Base-by-base conservation (phyloP, 257 asterid genomes). In the Anisodus acutangulus region DNA sequence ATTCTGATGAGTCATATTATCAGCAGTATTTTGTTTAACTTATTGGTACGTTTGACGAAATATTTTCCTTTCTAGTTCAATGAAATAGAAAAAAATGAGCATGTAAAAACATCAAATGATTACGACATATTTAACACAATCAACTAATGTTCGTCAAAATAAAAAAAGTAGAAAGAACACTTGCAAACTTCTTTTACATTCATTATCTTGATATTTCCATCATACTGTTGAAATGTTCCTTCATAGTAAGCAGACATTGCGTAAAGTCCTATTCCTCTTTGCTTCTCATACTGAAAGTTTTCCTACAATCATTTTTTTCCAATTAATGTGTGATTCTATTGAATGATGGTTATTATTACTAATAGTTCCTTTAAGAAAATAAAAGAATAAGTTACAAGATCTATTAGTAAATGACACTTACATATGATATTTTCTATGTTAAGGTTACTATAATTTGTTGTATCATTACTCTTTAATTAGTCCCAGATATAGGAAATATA, bases 391-490 rank as follows among this genome's bases (percentile, higher is more conserved):
- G 15, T 71, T n/a, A 9, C 17, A n/a, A 5, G 10, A n/a, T 19
- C 58, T 45, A n/a, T n/a, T 60, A 22, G 35, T n/a, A 71, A 7
- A 45, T 74, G 60, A 19, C 62, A 74, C 43, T 22, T 45, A 22
- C 43, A 6, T 74, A 12, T 49, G 41, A 74, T 49, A 5, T 49
- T 76, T 26, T 22, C 6, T 51, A 47, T 49, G 55, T 6, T 22
- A 76, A 76, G 13, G 6, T 22, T 51, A 49, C 63, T 3, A 51
- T 76, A 51, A 76, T 76, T 26, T 22, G 63, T 51, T 51, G 81
- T 12, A 51, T 76, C 39, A 49, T 76, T 51, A 74, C 45, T 74
- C 80, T 11, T 74, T 49, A 49, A 49, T 74, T 76, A 51, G 26
- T 51, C 47, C 81, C 45, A 22, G 2, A 22, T 51, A 26, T 22